Conservation (phyloP, 2,329 filamentous ascomycete genomes). For the Microthyrium microscopicum region DNA sequence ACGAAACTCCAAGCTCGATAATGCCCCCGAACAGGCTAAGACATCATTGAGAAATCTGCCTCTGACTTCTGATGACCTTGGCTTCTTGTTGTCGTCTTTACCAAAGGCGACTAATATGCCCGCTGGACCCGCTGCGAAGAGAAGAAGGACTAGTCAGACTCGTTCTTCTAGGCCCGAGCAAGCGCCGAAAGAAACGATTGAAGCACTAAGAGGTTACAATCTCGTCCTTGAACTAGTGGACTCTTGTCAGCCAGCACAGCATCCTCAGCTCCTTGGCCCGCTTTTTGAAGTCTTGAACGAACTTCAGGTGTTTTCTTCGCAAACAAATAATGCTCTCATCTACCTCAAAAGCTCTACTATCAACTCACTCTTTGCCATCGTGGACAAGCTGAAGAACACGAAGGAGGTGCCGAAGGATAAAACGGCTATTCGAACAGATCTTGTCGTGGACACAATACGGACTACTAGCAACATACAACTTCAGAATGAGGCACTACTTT, state of each 20-base stretch:
- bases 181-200: slow-evolving; percentile 47
- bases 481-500: slow-evolving; percentile 74
- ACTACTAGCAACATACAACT: slow-evolving; percentile 84
- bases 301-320: slow-evolving; percentile 66
- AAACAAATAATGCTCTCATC: slow-evolving; percentile 71
- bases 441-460: slow-evolving; percentile 87
- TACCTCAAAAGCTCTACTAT: slow-evolving; percentile 80
- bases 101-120: slow-evolving; percentile 58
- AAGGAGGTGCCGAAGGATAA: slow-evolving; percentile 50
- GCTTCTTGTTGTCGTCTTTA: slow-evolving; percentile 20
- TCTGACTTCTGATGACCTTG: slow-evolving; percentile 4
- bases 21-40: too few species aligned
- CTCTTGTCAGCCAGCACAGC: slow-evolving; percentile 54
- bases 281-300: slow-evolving; percentile 78
- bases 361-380: slow-evolving; percentile 65
- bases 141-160: slow-evolving; percentile 64
- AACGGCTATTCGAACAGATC: slow-evolving; percentile 67
- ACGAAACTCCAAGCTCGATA: too few species aligned
- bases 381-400: slow-evolving; percentile 51
- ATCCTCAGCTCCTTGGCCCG: slow-evolving; percentile 59
- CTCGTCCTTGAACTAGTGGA: slow-evolving; percentile 83
- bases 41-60: slow-evolving; percentile 54
- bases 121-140: slow-evolving; percentile 58
- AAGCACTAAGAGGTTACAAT: slow-evolving; percentile 59
- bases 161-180: slow-evolving; percentile 55